Base-by-base conservation (phyloP, 805 yeast genomes). In the Saccharomycopsis javanensis region DNA sequence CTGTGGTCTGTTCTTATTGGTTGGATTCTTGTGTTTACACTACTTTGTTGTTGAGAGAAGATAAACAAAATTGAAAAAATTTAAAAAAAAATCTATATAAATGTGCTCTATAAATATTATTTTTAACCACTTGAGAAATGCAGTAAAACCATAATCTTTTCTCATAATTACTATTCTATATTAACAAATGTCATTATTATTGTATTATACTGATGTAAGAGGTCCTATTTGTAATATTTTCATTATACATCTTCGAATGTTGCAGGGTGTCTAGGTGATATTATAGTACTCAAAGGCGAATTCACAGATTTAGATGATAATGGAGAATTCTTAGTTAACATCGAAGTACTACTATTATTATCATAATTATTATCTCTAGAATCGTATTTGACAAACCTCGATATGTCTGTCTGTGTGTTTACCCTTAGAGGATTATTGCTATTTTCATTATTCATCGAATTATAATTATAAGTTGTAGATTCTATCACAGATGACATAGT, bases 21-120 rank as follows among this genome's bases (percentile, higher is more conserved):
- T 81, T 1, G 98, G 97, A 0, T 94, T 89, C 65, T 59, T 83
- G 10, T 85, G 89, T 35, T 77, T 92, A 62, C 86, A 86, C 65
- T 75, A 71, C 57, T 82, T 80, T 62, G 86, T 95, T 3, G 77
- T 86, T 34, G 99, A 94, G 70, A 80, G 79, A 61, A 77, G 94
- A 61, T 88, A 68, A 61, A 5, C 27, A 8, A 6, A 31, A 27
- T 3, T 6, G 20, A 31, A 23, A 50, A 10, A 27, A 10, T 7
- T 48, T 27, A 5, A 15, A 48, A 10, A n/a, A 31, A 18, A 23
- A 20, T n/a, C 4, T 28, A n/a, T 18, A 13, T 28, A 16, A 1
- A 15, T 7, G 33, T 51, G 30, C 18, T 34, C 5, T 5, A 30
- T n/a, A 13, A 34, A 31, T 51, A 16, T 31, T 11, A 33, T 34